These are phyloP conservation scores for Oidiodendron maius DNA, from an alignment of 495 filamentous ascomycete species.

Conservation along the genomic window DNA sequence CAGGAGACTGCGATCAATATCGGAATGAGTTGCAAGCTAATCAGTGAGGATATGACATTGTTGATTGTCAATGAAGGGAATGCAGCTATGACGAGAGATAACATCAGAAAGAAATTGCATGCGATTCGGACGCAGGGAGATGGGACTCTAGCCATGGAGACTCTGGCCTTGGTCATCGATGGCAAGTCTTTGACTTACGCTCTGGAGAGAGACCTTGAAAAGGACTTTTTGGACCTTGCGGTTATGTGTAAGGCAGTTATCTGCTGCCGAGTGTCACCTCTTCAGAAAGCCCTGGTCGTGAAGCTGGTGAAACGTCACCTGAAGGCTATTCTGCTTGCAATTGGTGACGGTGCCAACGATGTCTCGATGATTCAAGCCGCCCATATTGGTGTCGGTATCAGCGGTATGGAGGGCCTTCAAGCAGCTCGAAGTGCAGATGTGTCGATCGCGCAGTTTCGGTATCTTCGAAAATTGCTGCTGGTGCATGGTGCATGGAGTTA, in stretches of 20 bases:
- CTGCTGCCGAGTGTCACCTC: slow-evolving; percentile 97
- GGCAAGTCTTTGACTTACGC: slow-evolving; percentile 93
- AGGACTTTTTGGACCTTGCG: slow-evolving; percentile 86
- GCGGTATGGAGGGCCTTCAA: slow-evolving; percentile 96
- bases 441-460: slow-evolving; percentile 94
- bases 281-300: slow-evolving; percentile 97
- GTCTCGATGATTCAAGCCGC: slow-evolving; percentile 99
- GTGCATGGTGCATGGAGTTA: slow-evolving; percentile 98
- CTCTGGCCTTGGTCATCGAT: slow-evolving; percentile 93
- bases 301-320: slow-evolving; percentile 97
- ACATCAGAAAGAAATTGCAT: slow-evolving; percentile 85
- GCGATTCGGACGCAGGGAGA: slow-evolving; percentile 70
- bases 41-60: slow-evolving; percentile 98
- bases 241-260: slow-evolving; percentile 97
- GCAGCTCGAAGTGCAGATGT: slow-evolving; percentile 95
- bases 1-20: slow-evolving; percentile 99
- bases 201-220: slow-evolving; percentile 90
- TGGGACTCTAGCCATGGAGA: slow-evolving; percentile 71
- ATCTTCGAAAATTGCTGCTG: slow-evolving; percentile 86
- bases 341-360: slow-evolving; percentile 97
- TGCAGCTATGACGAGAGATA: slow-evolving; percentile 68
- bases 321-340: slow-evolving; percentile 86
- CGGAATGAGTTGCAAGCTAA: slow-evolving; percentile 98
- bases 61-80: slow-evolving; percentile 92
- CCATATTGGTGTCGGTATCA: slow-evolving; percentile 97